Conservation (phyloP, 2,329 filamentous ascomycete species). For the Leptographium flavum region DNA sequence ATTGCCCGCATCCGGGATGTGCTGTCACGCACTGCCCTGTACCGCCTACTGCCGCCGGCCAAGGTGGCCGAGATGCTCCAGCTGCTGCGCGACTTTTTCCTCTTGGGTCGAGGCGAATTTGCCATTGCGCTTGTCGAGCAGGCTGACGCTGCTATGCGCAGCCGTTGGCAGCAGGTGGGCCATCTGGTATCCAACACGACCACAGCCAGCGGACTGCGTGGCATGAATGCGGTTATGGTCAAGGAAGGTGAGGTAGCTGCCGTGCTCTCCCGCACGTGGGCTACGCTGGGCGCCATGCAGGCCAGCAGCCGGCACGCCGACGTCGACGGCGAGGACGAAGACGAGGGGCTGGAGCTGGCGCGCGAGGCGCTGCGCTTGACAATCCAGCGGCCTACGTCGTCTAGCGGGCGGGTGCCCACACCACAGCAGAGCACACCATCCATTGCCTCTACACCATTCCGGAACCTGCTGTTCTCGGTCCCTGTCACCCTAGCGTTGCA, state of each 20-base stretch:
- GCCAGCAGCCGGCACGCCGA: conserved; percentile 46
- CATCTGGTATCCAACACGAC: conserved; percentile 23
- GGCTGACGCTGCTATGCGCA: conserved; percentile 66
- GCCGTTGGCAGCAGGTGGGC: conserved; percentile 52
- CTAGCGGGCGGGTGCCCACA: conserved; percentile 9
- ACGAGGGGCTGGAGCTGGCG: conserved; percentile 74
- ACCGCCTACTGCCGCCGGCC: conserved; percentile 63
- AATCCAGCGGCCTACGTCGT: conserved; percentile 32
- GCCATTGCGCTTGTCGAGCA: conserved; percentile 74
- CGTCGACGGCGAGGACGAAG: conserved; percentile 60
- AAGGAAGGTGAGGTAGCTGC: conserved; percentile 80
- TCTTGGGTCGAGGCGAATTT: conserved; percentile 82
- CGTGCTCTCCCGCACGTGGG: conserved; percentile 65
- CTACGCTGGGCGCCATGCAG: conserved; percentile 61
- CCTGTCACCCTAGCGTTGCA: conserved; percentile 58
- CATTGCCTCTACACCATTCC: conserved; percentile 42
- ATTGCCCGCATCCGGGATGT: conserved; percentile 67
- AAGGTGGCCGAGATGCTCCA: conserved; percentile 65
- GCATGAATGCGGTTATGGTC: conserved; percentile 49
- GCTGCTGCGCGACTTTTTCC: conserved; percentile 72
- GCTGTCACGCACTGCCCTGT: conserved; percentile 70
- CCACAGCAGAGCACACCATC: conserved; percentile 17
- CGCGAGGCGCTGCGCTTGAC: conserved; percentile 59
- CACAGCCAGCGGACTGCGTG: conserved; percentile 25
- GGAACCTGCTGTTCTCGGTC: conserved; percentile 68